phyloP scores from a whole-genome alignment of 2,329 filamentous ascomycete species.

The Scolecobasidium constrictum region DNA sequence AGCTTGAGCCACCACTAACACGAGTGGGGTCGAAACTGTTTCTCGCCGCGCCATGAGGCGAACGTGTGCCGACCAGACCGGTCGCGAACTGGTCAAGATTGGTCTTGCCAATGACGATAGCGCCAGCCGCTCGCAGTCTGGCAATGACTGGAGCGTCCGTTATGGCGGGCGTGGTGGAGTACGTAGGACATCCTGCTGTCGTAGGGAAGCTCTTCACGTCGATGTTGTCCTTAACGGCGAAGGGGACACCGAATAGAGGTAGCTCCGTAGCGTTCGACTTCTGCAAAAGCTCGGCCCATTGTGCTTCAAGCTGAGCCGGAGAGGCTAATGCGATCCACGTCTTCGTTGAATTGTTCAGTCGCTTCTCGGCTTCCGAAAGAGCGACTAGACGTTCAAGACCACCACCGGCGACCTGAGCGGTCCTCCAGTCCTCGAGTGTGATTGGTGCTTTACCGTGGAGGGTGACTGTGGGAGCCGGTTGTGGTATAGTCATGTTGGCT shows the following conservation, averaged over 20 bases:
- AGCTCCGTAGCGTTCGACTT: no score
- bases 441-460: no score
- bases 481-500: no score
- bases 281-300: no score
- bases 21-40: conserved; percentile 34
- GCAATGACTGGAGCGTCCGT: conserved; percentile 38
- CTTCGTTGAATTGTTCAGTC: no score
- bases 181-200: conserved; percentile 35
- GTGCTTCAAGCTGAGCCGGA: no score
- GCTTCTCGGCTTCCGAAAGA: no score
- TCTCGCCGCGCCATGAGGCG: conserved; percentile 41
- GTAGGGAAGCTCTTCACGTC: conserved; percentile 36
- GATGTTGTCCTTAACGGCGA: conserved; percentile 42
- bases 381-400: no score
- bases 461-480: no score
- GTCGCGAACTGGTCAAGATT: conserved; percentile 50
- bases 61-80: conserved; percentile 43
- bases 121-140: conserved; percentile 37
- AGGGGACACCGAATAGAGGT: conserved; percentile 41
- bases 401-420: no score
- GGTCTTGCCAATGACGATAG: conserved; percentile 44
- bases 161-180: conserved; percentile 29
- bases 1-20: conserved; percentile 42
- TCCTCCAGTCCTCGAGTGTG: no score
- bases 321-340: no score